Evolutionary conservation across 1,284 basidiomycete genomes (phyloP).

Genomic region (Rhodofomes roseus): DNA sequence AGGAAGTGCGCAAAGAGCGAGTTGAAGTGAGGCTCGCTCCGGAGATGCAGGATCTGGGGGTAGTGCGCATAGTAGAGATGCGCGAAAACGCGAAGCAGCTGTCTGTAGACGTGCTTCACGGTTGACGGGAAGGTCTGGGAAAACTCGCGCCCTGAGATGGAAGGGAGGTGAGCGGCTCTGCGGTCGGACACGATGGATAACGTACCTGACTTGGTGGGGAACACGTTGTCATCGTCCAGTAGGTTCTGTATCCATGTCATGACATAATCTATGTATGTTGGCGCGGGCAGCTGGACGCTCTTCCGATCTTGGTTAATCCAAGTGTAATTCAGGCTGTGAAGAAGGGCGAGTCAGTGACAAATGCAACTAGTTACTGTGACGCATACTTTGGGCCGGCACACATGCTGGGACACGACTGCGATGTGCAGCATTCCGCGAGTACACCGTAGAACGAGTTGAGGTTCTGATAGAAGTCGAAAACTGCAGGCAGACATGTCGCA

Average conservation of each 20-base stretch:
- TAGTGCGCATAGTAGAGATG: constrained; percentile 98
- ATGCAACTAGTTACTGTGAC: background rate
- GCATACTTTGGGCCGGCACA: constrained; percentile 84
- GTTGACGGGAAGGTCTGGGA: constrained; percentile 87
- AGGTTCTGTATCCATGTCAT: constrained; percentile 98
- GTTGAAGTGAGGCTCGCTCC: constrained; percentile 96
- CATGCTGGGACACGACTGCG: constrained; percentile 90
- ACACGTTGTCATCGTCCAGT: constrained; percentile 88
- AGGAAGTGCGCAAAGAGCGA: constrained; percentile 97
- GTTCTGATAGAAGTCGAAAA: constrained; percentile 96
- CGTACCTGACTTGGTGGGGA: constrained; percentile 93
- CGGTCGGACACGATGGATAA: constrained; percentile 3
- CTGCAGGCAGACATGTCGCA: constrained; percentile 35
- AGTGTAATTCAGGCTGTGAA: constrained; percentile 87
- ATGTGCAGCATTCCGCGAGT: constrained; percentile 92
- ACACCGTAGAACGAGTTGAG: constrained; percentile 97
- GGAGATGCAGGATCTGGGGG: constrained; percentile 87
- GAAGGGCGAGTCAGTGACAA: background rate
- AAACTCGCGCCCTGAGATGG: constrained; percentile 78
- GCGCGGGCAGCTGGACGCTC: constrained; percentile 89
- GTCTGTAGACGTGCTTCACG: constrained; percentile 95
- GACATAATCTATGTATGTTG: constrained; percentile 98
- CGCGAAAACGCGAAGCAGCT: constrained; percentile 95
- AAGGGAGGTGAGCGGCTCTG: background rate
- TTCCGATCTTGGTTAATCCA: constrained; percentile 98